phyloP scores from a whole-genome alignment of 495 filamentous ascomycete species.

The Poronia punctata region DNA sequence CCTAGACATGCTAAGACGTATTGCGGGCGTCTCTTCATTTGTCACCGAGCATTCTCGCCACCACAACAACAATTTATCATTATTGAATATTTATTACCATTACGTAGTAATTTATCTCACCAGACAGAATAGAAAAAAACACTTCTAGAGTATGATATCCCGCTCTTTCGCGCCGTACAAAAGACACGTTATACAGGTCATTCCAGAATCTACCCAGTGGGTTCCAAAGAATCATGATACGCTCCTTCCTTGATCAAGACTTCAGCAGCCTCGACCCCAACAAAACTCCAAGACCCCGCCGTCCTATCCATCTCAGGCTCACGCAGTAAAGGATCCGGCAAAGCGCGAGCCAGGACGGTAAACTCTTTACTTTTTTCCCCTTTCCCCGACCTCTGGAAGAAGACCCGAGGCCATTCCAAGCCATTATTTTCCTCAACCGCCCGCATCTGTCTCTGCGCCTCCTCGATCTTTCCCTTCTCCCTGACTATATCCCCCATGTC shows the following conservation, averaged over 20 bases:
- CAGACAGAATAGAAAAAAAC: too few species aligned
- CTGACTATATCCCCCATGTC: constrained; percentile 28
- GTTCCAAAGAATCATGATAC: constrained; percentile 30
- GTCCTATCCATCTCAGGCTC: constrained; percentile 48
- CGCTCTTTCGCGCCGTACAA: too few species aligned
- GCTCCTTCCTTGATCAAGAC: constrained; percentile 9
- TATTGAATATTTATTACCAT: too few species aligned
- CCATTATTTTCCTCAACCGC: constrained; percentile 51
- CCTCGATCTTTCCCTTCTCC: constrained; percentile 33
- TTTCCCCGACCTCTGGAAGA: constrained; percentile 20
- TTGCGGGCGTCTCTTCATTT: too few species aligned
- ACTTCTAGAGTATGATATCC: too few species aligned
- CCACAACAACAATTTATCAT: too few species aligned
- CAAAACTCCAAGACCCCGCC: constrained; percentile 15
- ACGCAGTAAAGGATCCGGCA: constrained; percentile 6
- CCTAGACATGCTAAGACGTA: too few species aligned
- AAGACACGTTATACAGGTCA: too few species aligned
- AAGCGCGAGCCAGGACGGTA: constrained; percentile 5
- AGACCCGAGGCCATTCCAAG: constrained; percentile 53
- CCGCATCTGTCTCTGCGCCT: constrained; percentile 51
- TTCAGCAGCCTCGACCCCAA: constrained; percentile 9
- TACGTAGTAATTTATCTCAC: too few species aligned
- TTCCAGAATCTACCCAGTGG: constrained; percentile 6
- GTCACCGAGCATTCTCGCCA: too few species aligned
- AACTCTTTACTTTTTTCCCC: constrained; percentile 12